These are phyloP conservation scores for Fraxinus sp. DNA, from an alignment of 305 asterid species.

Conservation along the genomic window DNA sequence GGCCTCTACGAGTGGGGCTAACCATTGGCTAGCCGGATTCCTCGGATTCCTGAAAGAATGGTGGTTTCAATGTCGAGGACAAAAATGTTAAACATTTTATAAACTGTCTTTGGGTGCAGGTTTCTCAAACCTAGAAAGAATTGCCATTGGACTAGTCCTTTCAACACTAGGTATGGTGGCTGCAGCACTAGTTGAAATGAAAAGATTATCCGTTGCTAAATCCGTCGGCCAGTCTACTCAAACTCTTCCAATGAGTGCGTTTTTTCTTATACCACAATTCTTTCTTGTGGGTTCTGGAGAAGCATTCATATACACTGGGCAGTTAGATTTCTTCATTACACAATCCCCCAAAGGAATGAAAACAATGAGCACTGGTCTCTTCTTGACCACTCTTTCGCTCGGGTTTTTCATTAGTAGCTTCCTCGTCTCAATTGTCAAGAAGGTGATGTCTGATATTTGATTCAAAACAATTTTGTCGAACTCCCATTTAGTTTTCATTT, in stretches of 20 bases:
- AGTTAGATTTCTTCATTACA: constrained; percentile 81
- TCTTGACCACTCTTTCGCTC: constrained; percentile 69
- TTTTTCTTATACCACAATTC: constrained; percentile 73
- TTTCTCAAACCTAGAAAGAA: constrained; percentile 59
- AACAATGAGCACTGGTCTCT: constrained; percentile 86
- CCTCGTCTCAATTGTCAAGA: constrained; percentile 57
- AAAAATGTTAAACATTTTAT: not conserved
- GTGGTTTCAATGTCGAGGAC: not conserved
- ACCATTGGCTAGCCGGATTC: not conserved
- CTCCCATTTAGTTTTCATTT: not conserved
- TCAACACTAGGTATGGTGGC: constrained; percentile 68
- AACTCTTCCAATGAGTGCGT: constrained; percentile 56
- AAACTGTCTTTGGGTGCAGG: constrained; percentile 36
- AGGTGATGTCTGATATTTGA: constrained; percentile 31
- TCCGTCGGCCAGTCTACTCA: constrained; percentile 20
- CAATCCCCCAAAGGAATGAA: constrained; percentile 87
- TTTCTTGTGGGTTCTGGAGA: constrained; percentile 79
- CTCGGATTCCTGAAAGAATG: too few species aligned
- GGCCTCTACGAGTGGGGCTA: not conserved
- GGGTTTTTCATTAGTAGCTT: constrained; percentile 77
- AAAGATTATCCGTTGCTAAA: constrained; percentile 56
- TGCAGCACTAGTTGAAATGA: constrained; percentile 60
- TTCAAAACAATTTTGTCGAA: not conserved
- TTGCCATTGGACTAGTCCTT: constrained; percentile 59
- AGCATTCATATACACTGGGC: constrained; percentile 84